Percentiles rank a stretch among this genome's conserved stretches.
phyloP scores from a whole-genome alignment of 1,284 basidiomycete genomes.

The Coniferiporia weirii region DNA sequence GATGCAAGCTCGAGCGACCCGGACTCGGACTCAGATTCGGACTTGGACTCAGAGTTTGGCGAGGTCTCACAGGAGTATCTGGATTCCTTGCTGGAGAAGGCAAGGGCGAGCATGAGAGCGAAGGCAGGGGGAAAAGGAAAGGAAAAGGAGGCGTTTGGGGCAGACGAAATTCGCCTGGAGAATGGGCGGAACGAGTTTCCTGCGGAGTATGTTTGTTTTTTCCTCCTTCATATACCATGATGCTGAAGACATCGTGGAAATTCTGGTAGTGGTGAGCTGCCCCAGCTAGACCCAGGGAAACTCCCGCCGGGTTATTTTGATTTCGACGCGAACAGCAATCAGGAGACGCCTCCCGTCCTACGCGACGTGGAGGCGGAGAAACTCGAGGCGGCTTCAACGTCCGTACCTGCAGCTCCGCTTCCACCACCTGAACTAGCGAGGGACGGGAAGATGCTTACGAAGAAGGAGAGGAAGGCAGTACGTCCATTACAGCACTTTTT shows the following conservation, averaged over 20 bases:
- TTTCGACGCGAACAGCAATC: constrained; percentile 5
- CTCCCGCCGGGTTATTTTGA: constrained; percentile 61
- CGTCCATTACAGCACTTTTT: constrained; percentile 20
- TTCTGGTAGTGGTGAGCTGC: constrained; percentile 47
- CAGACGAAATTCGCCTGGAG: constrained; percentile 32
- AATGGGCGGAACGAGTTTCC: constrained; percentile 26
- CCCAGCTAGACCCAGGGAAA: constrained; percentile 56
- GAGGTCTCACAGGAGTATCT: constrained; percentile 56
- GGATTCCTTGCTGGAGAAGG: constrained; percentile 58
- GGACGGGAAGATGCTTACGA: constrained; percentile 58
- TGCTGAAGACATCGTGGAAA: constrained; percentile 2
- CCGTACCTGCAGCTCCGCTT: constrained; percentile 43
- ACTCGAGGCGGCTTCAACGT: constrained; percentile 40
- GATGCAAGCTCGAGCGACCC: neutral
- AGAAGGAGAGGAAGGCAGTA: constrained; percentile 66
- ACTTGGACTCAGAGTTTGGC: constrained; percentile 36
- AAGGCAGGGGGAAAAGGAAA: constrained; percentile 23
- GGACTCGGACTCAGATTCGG: constrained; percentile 29
- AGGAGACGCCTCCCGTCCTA: constrained; percentile 36
- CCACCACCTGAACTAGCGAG: constrained; percentile 54
- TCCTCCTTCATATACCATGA: constrained; percentile 1
- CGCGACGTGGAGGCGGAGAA: constrained; percentile 58
- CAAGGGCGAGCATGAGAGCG: constrained; percentile 43
- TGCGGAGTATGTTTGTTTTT: constrained; percentile 25
- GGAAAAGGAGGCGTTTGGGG: constrained; percentile 23